Conservation (phyloP, 1,284 basidiomycete species). For the Waitea zeae region DNA sequence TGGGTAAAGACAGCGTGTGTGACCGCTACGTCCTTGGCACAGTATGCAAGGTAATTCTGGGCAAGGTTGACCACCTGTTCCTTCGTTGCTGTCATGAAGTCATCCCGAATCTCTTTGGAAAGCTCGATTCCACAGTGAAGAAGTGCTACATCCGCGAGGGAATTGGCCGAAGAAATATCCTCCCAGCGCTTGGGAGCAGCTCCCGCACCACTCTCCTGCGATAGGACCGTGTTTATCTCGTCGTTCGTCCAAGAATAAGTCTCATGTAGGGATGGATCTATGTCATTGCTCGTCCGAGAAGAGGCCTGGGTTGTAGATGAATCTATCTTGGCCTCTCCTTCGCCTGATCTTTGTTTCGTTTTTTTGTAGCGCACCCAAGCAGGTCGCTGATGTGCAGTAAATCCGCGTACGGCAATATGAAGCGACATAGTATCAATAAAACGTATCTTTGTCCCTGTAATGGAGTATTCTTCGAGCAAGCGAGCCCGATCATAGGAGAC, state of each 20-base stretch:
- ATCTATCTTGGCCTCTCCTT: constrained; percentile 41
- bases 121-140: constrained; percentile 77
- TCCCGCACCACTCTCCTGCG: no score
- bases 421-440: constrained; percentile 94
- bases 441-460: constrained; percentile 55
- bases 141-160: constrained; percentile 81
- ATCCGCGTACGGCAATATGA: constrained; percentile 88
- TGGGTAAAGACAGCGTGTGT: constrained; percentile 75
- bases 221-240: constrained; percentile 20
- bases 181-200: constrained; percentile 91
- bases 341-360: constrained; percentile 29
- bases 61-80: constrained; percentile 54
- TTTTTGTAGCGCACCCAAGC: constrained; percentile 83
- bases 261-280: constrained; percentile 17
- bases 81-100: constrained; percentile 54
- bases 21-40: constrained; percentile 69
- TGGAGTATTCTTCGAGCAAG: constrained; percentile 71
- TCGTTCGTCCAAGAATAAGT: constrained; percentile 21
- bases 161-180: constrained; percentile 84
- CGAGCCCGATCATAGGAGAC: constrained; percentile 88
- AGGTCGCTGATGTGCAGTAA: constrained; percentile 88
- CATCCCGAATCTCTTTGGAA: constrained; percentile 67
- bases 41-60: constrained; percentile 75
- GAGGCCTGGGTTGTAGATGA: constrained; percentile 32
- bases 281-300: constrained; percentile 21